Percentiles rank a stretch among this genome's conserved stretches.
These are phyloP conservation scores for Paramecium primaurelia DNA, from an alignment of 73 alveolate genomes.

Conservation along the genomic window DNA sequence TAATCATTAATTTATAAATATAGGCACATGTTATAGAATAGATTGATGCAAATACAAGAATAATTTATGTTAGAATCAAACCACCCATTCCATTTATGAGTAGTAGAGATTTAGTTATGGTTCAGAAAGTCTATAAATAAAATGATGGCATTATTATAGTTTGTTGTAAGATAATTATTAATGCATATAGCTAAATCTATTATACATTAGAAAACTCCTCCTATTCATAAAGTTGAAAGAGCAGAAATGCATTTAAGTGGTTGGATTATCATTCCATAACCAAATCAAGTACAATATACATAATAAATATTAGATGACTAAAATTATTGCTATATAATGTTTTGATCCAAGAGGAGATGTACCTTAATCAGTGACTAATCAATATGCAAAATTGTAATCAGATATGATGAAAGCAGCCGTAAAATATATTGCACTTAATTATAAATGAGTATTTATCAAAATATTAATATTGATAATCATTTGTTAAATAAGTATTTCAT, in stretches of 20 bases:
- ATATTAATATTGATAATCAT: not conserved
- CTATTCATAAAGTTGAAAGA: slow-evolving; percentile 24
- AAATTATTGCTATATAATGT: not conserved
- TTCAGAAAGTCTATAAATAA: not conserved
- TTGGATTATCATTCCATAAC: slow-evolving; percentile 18
- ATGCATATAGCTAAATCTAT: not conserved
- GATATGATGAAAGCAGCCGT: slow-evolving; percentile 41
- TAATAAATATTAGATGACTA: not conserved
- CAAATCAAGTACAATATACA: not conserved
- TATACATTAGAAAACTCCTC: not conserved
- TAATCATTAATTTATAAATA: not conserved
- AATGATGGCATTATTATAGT: not conserved
- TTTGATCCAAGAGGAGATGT: slow-evolving; percentile 47
- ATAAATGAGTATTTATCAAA: not conserved
- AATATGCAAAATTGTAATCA: slow-evolving; percentile 37
- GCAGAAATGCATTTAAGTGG: slow-evolving; percentile 42
- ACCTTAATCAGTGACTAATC: slow-evolving; percentile 2
- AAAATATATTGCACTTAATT: not conserved
- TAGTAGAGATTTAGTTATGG: slow-evolving; percentile 17
- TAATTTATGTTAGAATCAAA: slow-evolving; percentile 21
- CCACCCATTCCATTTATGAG: slow-evolving; percentile 40
- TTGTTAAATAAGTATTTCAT: not conserved
- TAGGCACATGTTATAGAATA: not conserved
- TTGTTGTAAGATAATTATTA: not conserved
- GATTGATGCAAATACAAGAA: not conserved